A percentile compares a stretch with the other conserved stretches of the same genome.
Conservation (phyloP, 73 alveolate genomes). For the Stentor coeruleus region DNA sequence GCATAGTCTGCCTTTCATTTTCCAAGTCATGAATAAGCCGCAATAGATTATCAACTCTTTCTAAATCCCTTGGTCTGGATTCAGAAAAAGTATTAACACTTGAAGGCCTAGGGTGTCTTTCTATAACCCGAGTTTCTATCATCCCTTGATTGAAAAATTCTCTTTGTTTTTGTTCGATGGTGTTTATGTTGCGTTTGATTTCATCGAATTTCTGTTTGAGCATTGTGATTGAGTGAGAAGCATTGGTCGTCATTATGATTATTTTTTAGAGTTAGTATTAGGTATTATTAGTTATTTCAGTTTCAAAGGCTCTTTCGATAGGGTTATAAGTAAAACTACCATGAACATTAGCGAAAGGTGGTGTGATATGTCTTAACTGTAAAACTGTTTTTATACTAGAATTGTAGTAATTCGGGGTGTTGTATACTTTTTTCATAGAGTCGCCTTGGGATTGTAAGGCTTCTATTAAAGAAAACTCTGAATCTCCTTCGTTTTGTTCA, state of each 20-base stretch:
- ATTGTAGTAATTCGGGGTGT: background rate
- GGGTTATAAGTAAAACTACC: background rate
- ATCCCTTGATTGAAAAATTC: background rate
- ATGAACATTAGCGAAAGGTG: background rate
- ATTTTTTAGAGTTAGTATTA: background rate
- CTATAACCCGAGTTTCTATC: background rate
- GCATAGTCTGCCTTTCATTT: background rate
- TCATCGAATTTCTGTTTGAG: constrained; percentile 21
- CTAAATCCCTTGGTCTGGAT: background rate
- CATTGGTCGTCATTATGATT: background rate
- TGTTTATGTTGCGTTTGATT: constrained; percentile 7
- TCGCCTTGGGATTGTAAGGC: no score
- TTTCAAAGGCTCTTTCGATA: background rate
- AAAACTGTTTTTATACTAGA: no score
- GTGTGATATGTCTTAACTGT: background rate
- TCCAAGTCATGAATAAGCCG: background rate
- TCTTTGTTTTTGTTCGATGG: constrained; percentile 11
- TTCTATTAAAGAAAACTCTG: no score
- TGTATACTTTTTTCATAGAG: no score
- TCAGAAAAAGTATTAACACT: background rate
- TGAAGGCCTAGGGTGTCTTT: background rate
- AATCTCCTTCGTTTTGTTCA: no score
- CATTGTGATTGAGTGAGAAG: constrained; percentile 5
- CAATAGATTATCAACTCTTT: background rate
- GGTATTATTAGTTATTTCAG: background rate